Base-by-base conservation (phyloP, 768 basidiomycete species). In the Lentinula sp. region DNA sequence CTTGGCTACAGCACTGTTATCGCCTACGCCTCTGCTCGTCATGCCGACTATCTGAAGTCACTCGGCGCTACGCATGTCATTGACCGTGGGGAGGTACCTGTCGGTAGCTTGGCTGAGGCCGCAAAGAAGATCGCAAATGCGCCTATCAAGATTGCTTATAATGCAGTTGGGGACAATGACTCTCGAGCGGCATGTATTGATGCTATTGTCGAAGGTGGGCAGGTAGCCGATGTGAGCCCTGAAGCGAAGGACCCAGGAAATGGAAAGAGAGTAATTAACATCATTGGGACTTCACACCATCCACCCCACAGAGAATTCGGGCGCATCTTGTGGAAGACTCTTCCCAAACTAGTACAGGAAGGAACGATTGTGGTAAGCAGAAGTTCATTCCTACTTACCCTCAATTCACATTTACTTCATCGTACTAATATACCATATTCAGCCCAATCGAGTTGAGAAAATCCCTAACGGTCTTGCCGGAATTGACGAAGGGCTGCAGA, bases 11-110 rank as follows among this genome's bases (percentile, higher is more conserved):
- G 48, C 34, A 50, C 31, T 2, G 76, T 79, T 56, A 78, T 80
- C 13, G 65, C 74, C 23, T 78, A 71, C 1, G 71, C 78, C 0
- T 76, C 74, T 16, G 62, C 64, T 7, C 64, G 69, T 13, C 70
- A 77, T 46, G 51, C 69, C 42, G 60, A 65, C 0, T 57, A 62
- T 11, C 72, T 79, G 31, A 71, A 73, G 62, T 70, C 66, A 4
- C 65, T 78, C 23, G 77, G 79, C 7, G 78, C 74, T 3, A 77
- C 79, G 1, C 61, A 75, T 43, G 69, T 81, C 18, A 61, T 81
- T 34, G 73, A 78, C 60, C 67, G 70, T 11, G 40, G 34, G 9
- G 39, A 43, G 31, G 45, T 56, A 4, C 32, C 60, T n/a, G 5
- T 54, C 13, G n/a, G 9, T n/a, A 46, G 42, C 13, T 43, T 61